Conservation (phyloP, 2,329 filamentous ascomycete species). For the Diplodia sapinea region DNA sequence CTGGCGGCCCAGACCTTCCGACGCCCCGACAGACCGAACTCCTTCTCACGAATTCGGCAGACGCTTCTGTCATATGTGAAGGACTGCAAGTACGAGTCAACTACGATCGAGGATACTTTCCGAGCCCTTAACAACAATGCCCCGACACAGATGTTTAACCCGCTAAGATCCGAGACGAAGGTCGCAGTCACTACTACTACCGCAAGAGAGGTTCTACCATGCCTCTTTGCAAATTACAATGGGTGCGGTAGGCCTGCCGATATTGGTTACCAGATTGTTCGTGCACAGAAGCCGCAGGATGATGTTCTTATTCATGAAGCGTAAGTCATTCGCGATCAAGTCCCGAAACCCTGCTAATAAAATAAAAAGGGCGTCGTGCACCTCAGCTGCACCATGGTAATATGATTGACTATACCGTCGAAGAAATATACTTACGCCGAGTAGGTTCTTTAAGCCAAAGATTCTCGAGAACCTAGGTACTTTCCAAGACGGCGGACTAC, state of each 20-base stretch:
- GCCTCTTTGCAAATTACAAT: constrained; percentile 44
- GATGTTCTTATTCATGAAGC: constrained; percentile 38
- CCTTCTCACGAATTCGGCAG: constrained; percentile 35
- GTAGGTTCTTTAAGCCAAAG: constrained; percentile 39
- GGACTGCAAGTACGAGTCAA: constrained; percentile 38
- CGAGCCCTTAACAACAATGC: constrained; percentile 29
- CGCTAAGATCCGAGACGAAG: constrained; percentile 37
- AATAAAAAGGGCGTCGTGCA: constrained; percentile 37
- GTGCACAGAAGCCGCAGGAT: constrained; percentile 34
- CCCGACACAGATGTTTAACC: constrained; percentile 40
- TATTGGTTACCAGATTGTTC: constrained; percentile 35
- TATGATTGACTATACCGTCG: no score
- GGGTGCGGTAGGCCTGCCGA: constrained; percentile 31
- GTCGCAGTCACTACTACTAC: constrained; percentile 41
- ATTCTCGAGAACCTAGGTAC: constrained; percentile 37
- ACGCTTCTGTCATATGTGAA: constrained; percentile 37
- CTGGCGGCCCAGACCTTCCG: constrained; percentile 39
- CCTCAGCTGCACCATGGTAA: constrained; percentile 39
- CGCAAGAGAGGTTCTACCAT: constrained; percentile 34
- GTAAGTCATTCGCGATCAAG: constrained; percentile 34
- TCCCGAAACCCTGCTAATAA: no score
- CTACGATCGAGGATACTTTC: constrained; percentile 39
- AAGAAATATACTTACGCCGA: no score
- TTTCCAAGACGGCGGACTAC: constrained; percentile 41
- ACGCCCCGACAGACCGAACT: constrained; percentile 20